Evolutionary conservation across 352 stramenopile genomes (phyloP).

Genomic region (Phytophthora citrophthora): DNA sequence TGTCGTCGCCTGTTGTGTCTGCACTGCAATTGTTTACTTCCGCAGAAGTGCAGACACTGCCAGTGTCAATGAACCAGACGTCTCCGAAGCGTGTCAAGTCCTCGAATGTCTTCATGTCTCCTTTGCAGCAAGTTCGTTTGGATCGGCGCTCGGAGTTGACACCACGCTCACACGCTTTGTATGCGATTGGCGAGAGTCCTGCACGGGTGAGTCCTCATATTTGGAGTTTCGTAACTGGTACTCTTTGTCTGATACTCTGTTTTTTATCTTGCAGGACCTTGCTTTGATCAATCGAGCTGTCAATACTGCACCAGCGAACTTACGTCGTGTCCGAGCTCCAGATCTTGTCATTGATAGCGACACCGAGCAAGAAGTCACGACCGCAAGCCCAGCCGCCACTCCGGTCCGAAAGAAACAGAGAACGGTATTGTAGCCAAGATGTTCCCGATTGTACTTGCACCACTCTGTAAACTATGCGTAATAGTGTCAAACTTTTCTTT

Average conservation of each 20-base stretch:
- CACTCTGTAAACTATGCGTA: conserved; percentile 39
- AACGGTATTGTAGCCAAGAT: conserved; percentile 20
- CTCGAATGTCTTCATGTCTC: conserved; percentile 90
- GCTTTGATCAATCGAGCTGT: conserved; percentile 80
- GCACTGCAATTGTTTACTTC: conserved; percentile 68
- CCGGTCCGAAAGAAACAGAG: conserved; percentile 39
- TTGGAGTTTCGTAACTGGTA: background rate
- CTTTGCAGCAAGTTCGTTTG: conserved; percentile 76
- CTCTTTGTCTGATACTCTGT: background rate
- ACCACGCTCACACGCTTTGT: conserved; percentile 80
- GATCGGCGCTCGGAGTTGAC: conserved; percentile 76
- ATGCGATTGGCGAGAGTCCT: conserved; percentile 88
- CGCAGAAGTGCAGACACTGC: conserved; percentile 79
- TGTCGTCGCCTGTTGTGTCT: conserved; percentile 50
- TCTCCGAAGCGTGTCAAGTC: conserved; percentile 81
- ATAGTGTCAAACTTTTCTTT: conserved; percentile 5
- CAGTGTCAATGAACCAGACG: conserved; percentile 75
- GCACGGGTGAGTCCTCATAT: conserved; percentile 59
- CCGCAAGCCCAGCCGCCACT: conserved; percentile 7
- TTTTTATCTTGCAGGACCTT: conserved; percentile 50
- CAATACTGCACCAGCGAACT: conserved; percentile 44
- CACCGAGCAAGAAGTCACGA: conserved; percentile 32
- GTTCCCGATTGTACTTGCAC: conserved; percentile 14
- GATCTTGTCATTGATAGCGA: conserved; percentile 42
- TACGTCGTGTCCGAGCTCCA: conserved; percentile 17